Evolutionary conservation across 805 yeast genomes (phyloP), one percentile per base, ranked within the genome.

Genomic region (Saccharomycopsis amapae): DNA sequence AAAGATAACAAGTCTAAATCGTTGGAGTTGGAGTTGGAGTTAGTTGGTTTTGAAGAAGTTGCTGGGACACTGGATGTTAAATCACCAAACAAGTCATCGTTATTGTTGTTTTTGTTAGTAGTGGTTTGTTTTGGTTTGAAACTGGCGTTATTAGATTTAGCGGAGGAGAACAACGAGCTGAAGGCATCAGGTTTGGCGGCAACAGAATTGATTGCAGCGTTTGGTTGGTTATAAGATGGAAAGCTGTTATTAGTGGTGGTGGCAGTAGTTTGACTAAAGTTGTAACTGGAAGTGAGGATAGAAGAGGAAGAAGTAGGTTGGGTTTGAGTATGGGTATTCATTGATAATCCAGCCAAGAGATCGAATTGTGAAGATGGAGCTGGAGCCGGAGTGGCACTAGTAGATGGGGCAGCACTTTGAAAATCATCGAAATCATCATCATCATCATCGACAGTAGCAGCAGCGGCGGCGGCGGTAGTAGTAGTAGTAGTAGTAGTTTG

Each of bases 401-500:
- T 33, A 15, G 38, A 63, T 6, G 82, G 79, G 3, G 75, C 78
- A 10, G 87, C 83, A 48, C 71, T 64, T 62, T 84, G 90, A 71
- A 84, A 84, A 53, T 84, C 93, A 53, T 83, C 87, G 59, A 85
- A 85, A 34, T 84, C 93, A 52, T 82, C 86, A 45, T 78, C 87
- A 46, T 73, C 76, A 24, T 75, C 84, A 7, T 72, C 77, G 4
- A 44, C 55, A 18, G 38, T 55, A 17, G 53, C 52, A n/a, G 42
- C 48, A 30, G 58, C 46, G 9, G 63, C 49, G 5, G 58, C 37
- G n/a, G 58, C 34, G 32, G 59, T 41, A 7, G 42, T 26, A 26
- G 18, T 34, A 20, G 38, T 19, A 15, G 42, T 48, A 30, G 57
- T 46, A 10, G 62, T 48, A 7, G 58, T 36, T 15, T 57, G 30